Percentiles rank a stretch among this genome's conserved stretches.
These are phyloP conservation scores for Lichtheimia ornata DNA, from an alignment of 371 early-diverging fungal species.

Conservation along the genomic window DNA sequence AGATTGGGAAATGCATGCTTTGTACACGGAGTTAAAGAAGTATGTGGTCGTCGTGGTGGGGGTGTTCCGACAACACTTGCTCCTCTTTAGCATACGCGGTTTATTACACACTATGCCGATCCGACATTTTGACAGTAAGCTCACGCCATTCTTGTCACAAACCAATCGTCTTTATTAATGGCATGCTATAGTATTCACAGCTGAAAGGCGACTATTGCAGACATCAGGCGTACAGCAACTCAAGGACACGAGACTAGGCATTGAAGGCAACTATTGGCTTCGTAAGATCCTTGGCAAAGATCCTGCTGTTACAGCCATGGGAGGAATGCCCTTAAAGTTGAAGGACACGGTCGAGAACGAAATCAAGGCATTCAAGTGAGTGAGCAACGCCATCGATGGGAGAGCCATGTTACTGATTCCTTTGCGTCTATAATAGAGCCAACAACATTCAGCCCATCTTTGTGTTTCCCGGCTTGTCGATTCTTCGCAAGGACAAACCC, in stretches of 20 bases:
- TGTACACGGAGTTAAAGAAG: too few relatives aligned
- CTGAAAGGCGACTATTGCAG: slow-evolving; percentile 63
- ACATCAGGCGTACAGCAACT: slow-evolving; percentile 61
- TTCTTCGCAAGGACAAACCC: slow-evolving; percentile 75
- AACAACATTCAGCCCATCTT: slow-evolving; percentile 73
- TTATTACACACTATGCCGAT: slow-evolving; percentile 45
- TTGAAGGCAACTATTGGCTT: slow-evolving; percentile 81
- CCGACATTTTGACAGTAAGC: slow-evolving; percentile 64
- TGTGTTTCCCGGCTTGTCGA: slow-evolving; percentile 76
- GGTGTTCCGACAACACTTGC: too few relatives aligned
- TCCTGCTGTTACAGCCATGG: slow-evolving; percentile 66
- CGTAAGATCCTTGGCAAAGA: slow-evolving; percentile 65
- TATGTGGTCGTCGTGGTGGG: too few relatives aligned
- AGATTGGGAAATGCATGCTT: too few relatives aligned
- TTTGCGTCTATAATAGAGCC: slow-evolving; percentile 30
- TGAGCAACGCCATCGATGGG: not conserved
- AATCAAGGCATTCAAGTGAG: slow-evolving; percentile 63
- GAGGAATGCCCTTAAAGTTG: slow-evolving; percentile 68
- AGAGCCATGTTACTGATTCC: not conserved
- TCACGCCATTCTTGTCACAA: not conserved
- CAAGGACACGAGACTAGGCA: slow-evolving; percentile 69
- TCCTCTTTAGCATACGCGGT: too few relatives aligned
- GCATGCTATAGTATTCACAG: slow-evolving; percentile 52
- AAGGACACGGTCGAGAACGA: slow-evolving; percentile 66
- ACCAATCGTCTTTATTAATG: not conserved